Evolutionary conservation across 2,329 filamentous ascomycete species (phyloP).

Genomic region (Cyanodermella asteris): DNA sequence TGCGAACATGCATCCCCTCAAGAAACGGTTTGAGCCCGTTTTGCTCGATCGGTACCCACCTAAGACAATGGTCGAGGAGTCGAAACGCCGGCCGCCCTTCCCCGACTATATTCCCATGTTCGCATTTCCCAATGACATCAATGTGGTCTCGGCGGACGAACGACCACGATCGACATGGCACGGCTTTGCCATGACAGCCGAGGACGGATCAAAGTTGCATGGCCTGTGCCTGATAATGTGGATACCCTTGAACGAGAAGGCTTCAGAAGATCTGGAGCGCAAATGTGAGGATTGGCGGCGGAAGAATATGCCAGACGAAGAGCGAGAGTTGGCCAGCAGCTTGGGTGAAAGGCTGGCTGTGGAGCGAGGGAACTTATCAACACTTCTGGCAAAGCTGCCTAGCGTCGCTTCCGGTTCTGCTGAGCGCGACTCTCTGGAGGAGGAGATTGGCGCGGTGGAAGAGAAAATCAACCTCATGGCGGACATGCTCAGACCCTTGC

Average conservation of each 20-base stretch:
- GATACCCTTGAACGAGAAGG: constrained; percentile 62
- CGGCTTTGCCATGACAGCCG: constrained; percentile 92
- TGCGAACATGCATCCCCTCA: constrained; percentile 86
- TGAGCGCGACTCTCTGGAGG: constrained; percentile 66
- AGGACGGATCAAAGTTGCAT: constrained; percentile 78
- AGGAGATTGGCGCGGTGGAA: constrained; percentile 85
- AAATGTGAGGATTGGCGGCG: constrained; percentile 76
- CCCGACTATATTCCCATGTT: constrained; percentile 99
- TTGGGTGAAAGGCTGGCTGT: constrained; percentile 68
- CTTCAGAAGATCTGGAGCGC: constrained; percentile 51
- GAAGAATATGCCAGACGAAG: constrained; percentile 92
- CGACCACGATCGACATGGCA: constrained; percentile 94
- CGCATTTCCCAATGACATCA: constrained; percentile 93
- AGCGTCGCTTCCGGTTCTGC: constrained; percentile 57
- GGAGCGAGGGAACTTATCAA: constrained; percentile 76
- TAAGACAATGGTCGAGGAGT: constrained; percentile 58
- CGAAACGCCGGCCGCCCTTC: constrained; percentile 61
- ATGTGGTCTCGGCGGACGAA: constrained; percentile 87
- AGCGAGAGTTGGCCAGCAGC: constrained; percentile 80
- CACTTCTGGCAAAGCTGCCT: constrained; percentile 65
- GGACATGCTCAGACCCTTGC: constrained; percentile 74
- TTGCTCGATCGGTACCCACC: constrained; percentile 84
- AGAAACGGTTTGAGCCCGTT: constrained; percentile 87
- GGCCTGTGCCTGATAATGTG: constrained; percentile 82
- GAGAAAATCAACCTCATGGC: constrained; percentile 97